Evolutionary conservation across 2,329 filamentous ascomycete genomes (phyloP), one percentile per base, ranked within the genome.

Genomic region (Bipolaris cookei): DNA sequence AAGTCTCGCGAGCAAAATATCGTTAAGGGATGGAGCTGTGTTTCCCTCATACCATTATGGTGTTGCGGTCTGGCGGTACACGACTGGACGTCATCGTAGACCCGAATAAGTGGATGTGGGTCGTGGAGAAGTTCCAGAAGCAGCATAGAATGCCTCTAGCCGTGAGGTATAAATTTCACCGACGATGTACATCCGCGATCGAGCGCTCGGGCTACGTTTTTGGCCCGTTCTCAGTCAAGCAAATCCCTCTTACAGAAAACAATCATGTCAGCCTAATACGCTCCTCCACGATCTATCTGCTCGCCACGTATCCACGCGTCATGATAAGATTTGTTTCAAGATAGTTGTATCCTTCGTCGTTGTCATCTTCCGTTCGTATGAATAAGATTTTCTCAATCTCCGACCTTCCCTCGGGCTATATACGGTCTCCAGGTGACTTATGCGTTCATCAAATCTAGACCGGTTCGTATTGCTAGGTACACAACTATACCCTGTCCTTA

Each of bases 281-380:
- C 42, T 58, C 58, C 6, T 58, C 45, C 25, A 50, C 58, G n/a
- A 2, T 41, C 30, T 2, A 61, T 42, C 18, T 28, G 25, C 18
- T 61, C 50, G 28, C 58, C 50, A 32, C 54, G 35, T 51, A 54
- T 51, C 10, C 50, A 43, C n/a, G 20, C 46, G 5, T 55, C 50
- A n/a, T 54, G 16, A 18, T 44, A 48, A 43, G 44, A 58, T 18
- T 50, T 32, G 13, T 42, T 34, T 55, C 3, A 38, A 21, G 11
- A 54, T 41, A 18, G 23, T 54, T 18, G 14, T 37, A 54, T 16
- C 35, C 44, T n/a, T 34, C 37, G 10, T 7, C 16, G 6, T 13
- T 35, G 11, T 25, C 55, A 23, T 35, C 21, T 18, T n/a, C 30
- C 35, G 46, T 42, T n/a, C 54, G 32, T 32, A 58, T n/a, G 4